Evolutionary conservation across 2,329 filamentous ascomycete genomes (phyloP).

Genomic region (Iodosphaeria phyllophila): DNA sequence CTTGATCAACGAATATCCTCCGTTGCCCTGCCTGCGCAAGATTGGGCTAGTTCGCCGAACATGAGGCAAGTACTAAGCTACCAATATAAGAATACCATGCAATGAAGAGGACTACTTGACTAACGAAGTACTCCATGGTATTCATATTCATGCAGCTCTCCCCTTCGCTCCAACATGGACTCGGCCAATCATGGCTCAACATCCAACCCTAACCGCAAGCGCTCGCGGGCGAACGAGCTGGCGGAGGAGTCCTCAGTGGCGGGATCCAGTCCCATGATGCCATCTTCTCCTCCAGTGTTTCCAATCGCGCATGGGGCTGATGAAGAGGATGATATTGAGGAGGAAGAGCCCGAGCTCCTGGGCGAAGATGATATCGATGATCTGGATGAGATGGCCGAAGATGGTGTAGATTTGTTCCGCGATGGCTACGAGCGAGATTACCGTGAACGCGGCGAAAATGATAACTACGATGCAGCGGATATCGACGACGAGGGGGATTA

Average conservation of each 20-base stretch:
- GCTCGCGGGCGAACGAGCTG: conserved; percentile 32
- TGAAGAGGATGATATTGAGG: conserved; percentile 54
- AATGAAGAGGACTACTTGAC: no score
- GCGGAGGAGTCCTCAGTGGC: conserved; percentile 26
- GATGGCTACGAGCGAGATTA: conserved; percentile 59
- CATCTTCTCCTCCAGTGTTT: conserved; percentile 46
- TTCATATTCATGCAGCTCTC: conserved; percentile 56
- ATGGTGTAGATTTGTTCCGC: conserved; percentile 62
- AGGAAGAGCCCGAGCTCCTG: conserved; percentile 49
- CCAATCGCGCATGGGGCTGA: conserved; percentile 48
- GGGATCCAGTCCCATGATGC: conserved; percentile 44
- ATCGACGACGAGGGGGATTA: conserved; percentile 67
- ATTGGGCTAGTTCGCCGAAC: no score
- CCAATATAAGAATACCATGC: no score
- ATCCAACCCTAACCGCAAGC: conserved; percentile 32
- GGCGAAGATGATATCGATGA: conserved; percentile 58
- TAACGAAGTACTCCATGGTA: no score
- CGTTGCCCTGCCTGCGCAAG: no score
- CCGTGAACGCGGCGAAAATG: conserved; percentile 43
- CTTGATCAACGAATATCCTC: no score
- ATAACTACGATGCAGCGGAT: conserved; percentile 50
- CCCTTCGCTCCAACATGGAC: conserved; percentile 60
- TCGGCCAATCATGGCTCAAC: conserved; percentile 63
- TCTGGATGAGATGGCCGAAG: conserved; percentile 65
- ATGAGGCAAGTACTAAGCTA: no score